These are phyloP conservation scores for Sungouiella blattae DNA, from an alignment of 805 yeast species.

Conservation along the genomic window DNA sequence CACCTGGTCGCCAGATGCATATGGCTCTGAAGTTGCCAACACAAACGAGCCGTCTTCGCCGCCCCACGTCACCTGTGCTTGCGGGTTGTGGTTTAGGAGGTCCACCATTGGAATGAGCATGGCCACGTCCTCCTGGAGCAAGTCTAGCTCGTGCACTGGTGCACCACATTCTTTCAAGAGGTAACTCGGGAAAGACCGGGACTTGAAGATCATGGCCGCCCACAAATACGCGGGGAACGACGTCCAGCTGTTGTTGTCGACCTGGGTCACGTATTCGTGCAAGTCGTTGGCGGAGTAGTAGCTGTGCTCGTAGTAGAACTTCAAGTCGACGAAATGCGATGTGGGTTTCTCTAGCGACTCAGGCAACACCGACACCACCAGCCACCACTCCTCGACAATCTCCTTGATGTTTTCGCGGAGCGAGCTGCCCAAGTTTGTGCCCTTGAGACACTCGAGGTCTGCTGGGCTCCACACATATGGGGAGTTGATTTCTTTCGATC, in stretches of 20 bases:
- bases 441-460: conserved; percentile 51
- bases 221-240: conserved; percentile 69
- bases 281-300: conserved; percentile 36
- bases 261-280: conserved; percentile 19
- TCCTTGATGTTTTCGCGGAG: conserved; percentile 43
- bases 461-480: conserved; percentile 65
- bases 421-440: conserved; percentile 66
- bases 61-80: conserved; percentile 63
- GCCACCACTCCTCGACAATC: conserved; percentile 63
- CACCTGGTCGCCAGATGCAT: conserved; percentile 45
- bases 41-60: conserved; percentile 22
- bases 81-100: conserved; percentile 67
- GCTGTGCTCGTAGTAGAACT: conserved; percentile 41
- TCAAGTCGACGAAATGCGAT: conserved; percentile 37
- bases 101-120: conserved; percentile 79
- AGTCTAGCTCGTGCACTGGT: conserved; percentile 17
- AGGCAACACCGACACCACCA: conserved; percentile 28
- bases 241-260: conserved; percentile 47
- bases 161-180: conserved; percentile 40
- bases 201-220: conserved; percentile 66
- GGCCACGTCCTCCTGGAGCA: conserved; percentile 42
- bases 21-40: conserved; percentile 38
- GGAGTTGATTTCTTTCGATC: conserved; percentile 42
- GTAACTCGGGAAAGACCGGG: conserved; percentile 79
- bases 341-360: conserved; percentile 27